phyloP scores from a whole-genome alignment of 2,329 filamentous ascomycete species.

The Apiospora koreana region DNA sequence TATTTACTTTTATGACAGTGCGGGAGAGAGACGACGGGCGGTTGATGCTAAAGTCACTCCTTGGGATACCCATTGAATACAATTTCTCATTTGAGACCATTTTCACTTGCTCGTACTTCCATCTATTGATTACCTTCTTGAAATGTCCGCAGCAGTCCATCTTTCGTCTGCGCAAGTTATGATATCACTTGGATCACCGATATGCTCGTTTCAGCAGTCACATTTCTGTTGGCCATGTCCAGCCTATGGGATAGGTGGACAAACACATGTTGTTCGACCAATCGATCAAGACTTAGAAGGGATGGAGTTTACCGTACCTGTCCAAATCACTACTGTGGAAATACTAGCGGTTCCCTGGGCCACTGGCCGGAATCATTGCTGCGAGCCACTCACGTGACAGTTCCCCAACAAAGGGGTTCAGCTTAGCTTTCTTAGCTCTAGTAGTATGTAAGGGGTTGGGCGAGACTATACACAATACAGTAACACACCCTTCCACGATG shows the following conservation, averaged over 20 bases:
- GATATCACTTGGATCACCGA: not conserved
- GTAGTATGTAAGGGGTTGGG: no score
- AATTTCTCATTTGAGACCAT: not conserved
- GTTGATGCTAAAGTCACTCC: slow-evolving; percentile 9
- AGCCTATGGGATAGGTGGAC: not conserved
- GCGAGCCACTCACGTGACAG: not conserved
- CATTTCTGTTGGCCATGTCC: not conserved
- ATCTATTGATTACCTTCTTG: no score
- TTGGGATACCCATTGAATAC: slow-evolving; percentile 5
- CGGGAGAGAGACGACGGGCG: not conserved
- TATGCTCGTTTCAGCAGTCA: not conserved
- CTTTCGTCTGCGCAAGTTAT: not conserved
- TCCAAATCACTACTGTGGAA: no score
- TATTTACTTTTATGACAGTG: not conserved
- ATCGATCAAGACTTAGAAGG: not conserved
- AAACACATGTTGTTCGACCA: not conserved
- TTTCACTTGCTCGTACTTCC: not conserved
- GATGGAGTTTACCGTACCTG: no score
- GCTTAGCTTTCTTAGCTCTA: no score
- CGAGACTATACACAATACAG: no score
- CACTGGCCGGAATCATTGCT: not conserved
- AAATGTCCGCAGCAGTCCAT: no score
- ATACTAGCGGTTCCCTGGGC: not conserved
- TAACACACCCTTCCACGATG: not conserved
- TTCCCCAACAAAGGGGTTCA: no score